Evolutionary conservation across 345 rosid species (phyloP).

Genomic region (Corchorus capsularis): DNA sequence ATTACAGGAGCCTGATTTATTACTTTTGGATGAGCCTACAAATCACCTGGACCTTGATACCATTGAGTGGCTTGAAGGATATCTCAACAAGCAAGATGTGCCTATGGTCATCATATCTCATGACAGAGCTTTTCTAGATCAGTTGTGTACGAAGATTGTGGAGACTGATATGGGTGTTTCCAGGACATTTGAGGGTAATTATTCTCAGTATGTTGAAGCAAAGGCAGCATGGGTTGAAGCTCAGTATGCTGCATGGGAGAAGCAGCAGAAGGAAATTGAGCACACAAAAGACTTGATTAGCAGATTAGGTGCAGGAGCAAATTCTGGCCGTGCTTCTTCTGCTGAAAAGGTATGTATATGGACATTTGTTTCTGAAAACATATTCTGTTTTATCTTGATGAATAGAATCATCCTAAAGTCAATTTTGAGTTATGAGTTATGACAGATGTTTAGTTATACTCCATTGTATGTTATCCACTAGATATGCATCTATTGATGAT

Average conservation of each 20-base stretch:
- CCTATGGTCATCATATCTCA: constrained; percentile 98
- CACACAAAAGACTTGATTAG: constrained; percentile 70
- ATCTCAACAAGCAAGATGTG: constrained; percentile 83
- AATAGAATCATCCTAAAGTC: background rate
- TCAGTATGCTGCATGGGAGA: constrained; percentile 84
- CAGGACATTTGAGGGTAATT: constrained; percentile 80
- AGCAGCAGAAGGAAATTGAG: constrained; percentile 89
- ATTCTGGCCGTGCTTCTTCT: constrained; percentile 92
- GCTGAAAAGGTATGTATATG: constrained; percentile 75
- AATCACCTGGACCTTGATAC: constrained; percentile 97
- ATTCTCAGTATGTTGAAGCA: constrained; percentile 74
- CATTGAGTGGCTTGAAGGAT: constrained; percentile 97
- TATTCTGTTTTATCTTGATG: background rate
- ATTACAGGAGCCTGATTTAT: constrained; percentile 85
- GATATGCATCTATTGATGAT: background rate
- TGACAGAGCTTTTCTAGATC: constrained; percentile 96
- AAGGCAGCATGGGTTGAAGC: constrained; percentile 81
- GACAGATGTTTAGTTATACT: background rate
- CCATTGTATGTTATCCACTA: background rate
- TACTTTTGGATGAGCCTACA: constrained; percentile 94
- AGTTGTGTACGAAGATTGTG: constrained; percentile 89
- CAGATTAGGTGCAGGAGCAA: constrained; percentile 84
- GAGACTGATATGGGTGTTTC: constrained; percentile 97
- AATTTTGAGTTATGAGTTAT: constrained; percentile 2
- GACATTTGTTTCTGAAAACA: constrained; percentile 3